Base-by-base conservation (phyloP, 2,329 filamentous ascomycete species). In the Pezicula neosporulosa region DNA sequence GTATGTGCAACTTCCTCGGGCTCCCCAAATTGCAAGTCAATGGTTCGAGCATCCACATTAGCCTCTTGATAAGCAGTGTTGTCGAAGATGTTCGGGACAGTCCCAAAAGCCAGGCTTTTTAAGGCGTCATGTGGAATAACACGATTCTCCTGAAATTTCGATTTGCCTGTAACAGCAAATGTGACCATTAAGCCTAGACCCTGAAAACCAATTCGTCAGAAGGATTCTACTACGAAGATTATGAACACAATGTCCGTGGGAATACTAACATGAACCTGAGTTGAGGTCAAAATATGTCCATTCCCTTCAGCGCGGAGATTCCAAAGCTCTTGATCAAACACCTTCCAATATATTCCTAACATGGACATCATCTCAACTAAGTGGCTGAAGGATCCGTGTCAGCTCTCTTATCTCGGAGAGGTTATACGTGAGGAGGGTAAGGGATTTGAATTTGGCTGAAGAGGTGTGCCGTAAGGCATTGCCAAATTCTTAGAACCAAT, bases 21-120 rank as follows among this genome's bases (percentile, higher is more conserved):
- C 45, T 67, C 78, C 8, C 77, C 76, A 50, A 83, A 72, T 24
- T 76, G 69, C 15, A 83, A 64, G 1, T 72, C 67, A 2, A 65
- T 43, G 49, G 55, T 62, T 27, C 64, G 62, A 8, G 58, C 56
- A 19, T 64, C 57, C n/a, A 45, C 36, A 16, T 61, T 44, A 1
- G 67, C 67, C 10, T 75, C 64, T 67, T 12, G 67, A 66, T 21
- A 72, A 61, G 4, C 61, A 58, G 18, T 76, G 60, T 13, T 74
- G 63, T 51, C 76, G 66, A 78, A 83, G 4, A 83, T 76, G 15
- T 80, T 83, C 0, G 77, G 74, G 4, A 80, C 77, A 15, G 72
- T 72, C 18, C 80, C 80, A 59, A 82, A 83, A 41, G 75, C 77
- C 5, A 82, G 63, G 53, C 79, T 72, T 61, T 83, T 83, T 46